phyloP scores from a whole-genome alignment of 441 rosid species.

The Bruguiera hainesii region DNA sequence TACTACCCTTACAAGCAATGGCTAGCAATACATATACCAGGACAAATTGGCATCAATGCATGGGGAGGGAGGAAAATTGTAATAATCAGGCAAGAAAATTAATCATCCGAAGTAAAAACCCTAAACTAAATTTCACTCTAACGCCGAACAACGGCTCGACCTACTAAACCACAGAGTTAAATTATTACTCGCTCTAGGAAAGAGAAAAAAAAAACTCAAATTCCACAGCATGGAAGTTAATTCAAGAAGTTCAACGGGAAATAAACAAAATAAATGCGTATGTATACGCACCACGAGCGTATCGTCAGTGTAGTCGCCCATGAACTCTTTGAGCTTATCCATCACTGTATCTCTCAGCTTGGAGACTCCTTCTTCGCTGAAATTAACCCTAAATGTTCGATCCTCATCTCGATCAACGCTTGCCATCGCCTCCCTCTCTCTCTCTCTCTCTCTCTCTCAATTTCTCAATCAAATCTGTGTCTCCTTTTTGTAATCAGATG shows the following conservation, averaged over 20 bases:
- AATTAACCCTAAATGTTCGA: conserved; percentile 63
- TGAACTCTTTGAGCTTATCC: conserved; percentile 84
- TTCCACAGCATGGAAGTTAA: neutral
- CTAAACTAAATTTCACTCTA: too few relatives aligned
- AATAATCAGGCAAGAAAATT: too few relatives aligned
- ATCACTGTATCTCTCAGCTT: conserved; percentile 63
- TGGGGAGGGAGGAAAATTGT: too few relatives aligned
- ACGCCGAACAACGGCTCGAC: too few relatives aligned
- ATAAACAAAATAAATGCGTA: neutral
- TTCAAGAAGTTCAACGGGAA: neutral
- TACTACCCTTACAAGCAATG: too few relatives aligned
- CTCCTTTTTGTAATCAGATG: too few relatives aligned
- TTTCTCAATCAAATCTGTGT: conserved; percentile 5
- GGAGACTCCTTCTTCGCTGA: conserved; percentile 63
- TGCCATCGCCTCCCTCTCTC: conserved; percentile 19
- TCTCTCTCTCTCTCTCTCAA: neutral
- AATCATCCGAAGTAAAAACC: too few relatives aligned
- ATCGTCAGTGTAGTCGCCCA: conserved; percentile 97
- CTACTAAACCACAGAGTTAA: too few relatives aligned
- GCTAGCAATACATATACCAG: too few relatives aligned
- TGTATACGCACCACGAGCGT: conserved; percentile 69
- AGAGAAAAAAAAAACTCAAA: too few relatives aligned
- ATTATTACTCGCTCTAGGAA: too few relatives aligned
- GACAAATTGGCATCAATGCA: too few relatives aligned
- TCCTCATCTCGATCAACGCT: conserved; percentile 64